A percentile compares a stretch with the other conserved stretches of the same genome.
Evolutionary conservation across 305 asterid species (phyloP).

Genomic region (Rubia tinctorum): DNA sequence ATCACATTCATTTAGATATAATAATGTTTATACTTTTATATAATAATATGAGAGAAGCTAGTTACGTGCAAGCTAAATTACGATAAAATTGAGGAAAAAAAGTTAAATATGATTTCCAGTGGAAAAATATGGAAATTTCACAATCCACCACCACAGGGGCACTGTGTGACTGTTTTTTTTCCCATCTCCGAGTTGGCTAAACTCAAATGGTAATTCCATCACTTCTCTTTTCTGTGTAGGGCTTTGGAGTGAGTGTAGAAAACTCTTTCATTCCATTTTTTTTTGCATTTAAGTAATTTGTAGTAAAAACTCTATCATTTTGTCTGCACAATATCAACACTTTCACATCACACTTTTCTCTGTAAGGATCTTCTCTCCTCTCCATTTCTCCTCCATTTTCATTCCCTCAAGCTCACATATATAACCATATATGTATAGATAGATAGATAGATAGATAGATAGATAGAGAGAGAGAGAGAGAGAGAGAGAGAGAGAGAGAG

Average conservation of each 20-base stretch:
- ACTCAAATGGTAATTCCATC: background rate
- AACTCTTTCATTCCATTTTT: background rate
- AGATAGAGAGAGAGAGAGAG: constrained; percentile 13
- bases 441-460: constrained; percentile 13
- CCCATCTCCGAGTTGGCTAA: background rate
- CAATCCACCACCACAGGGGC: background rate
- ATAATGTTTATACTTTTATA: too few relatives aligned
- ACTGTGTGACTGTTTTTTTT: constrained; percentile 2
- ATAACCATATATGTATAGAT: background rate
- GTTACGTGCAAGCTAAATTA: too few relatives aligned
- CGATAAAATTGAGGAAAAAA: too few relatives aligned
- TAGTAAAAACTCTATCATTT: constrained; percentile 14
- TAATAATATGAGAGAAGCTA: too few relatives aligned
- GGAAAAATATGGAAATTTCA: too few relatives aligned
- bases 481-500: constrained; percentile 18
- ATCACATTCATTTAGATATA: too few relatives aligned
- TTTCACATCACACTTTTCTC: background rate
- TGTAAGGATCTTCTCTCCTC: background rate
- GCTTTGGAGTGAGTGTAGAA: constrained; percentile 11
- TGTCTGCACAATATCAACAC: constrained; percentile 22
- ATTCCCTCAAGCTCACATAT: background rate
- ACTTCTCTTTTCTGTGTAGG: background rate
- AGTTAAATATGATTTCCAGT: too few relatives aligned
- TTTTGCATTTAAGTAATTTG: constrained; percentile 1
- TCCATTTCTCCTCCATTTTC: constrained; percentile 8